Evolutionary conservation across 2,329 filamentous ascomycete species (phyloP).

Genomic region (Tolypocladium inflatum): DNA sequence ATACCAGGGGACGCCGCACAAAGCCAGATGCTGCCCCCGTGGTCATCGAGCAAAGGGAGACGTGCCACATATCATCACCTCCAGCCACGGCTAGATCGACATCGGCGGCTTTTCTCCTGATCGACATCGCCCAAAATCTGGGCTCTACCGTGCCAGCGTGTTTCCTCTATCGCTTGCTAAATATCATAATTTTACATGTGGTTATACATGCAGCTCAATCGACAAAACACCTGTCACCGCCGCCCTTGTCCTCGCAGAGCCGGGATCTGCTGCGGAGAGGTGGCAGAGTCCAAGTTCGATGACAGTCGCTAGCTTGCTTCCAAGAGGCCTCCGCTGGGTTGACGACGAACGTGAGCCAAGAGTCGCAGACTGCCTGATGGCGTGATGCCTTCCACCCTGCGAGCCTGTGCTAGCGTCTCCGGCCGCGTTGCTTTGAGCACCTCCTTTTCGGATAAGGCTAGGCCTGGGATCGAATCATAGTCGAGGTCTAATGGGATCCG

Average conservation of each 20-base stretch:
- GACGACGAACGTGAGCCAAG: constrained; percentile 48
- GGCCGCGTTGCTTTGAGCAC: constrained; percentile 62
- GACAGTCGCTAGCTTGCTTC: neutral
- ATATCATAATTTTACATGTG: neutral
- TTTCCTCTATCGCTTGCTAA: neutral
- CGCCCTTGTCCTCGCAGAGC: neutral
- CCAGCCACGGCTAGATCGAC: neutral
- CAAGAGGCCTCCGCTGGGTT: neutral
- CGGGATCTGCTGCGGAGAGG: neutral
- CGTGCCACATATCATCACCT: neutral
- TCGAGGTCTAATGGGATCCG: constrained; percentile 65
- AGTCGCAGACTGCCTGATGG: constrained; percentile 51
- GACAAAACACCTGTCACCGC: neutral
- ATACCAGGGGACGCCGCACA: too few relatives aligned
- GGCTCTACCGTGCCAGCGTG: neutral
- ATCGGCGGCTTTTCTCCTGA: neutral
- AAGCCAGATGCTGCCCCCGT: neutral
- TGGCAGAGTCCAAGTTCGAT: neutral
- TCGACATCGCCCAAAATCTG: neutral
- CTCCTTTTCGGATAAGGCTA: constrained; percentile 72
- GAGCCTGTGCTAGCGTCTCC: constrained; percentile 80
- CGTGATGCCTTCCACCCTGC: constrained; percentile 73
- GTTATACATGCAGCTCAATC: neutral
- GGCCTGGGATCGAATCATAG: constrained; percentile 61
- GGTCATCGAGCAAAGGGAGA: neutral